phyloP scores from a whole-genome alignment of 176 grass and related monocot species.

The Poa annua region DNA sequence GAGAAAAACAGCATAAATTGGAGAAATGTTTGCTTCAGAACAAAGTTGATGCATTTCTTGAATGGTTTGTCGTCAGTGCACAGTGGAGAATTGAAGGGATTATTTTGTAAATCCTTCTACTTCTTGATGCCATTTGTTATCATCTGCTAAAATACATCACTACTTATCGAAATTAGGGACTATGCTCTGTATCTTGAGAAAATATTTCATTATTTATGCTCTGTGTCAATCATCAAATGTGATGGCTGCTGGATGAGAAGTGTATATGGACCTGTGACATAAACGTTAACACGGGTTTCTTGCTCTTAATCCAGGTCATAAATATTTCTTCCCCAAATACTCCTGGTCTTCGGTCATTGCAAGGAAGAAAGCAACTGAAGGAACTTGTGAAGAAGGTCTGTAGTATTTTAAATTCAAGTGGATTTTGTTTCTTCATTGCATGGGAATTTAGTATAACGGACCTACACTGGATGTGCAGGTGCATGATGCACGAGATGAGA shows the following conservation, averaged over 20 bases:
- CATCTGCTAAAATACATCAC: background rate
- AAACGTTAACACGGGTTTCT: constrained; percentile 9
- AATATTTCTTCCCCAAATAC: constrained; percentile 99
- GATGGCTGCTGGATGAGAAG: constrained; percentile 16
- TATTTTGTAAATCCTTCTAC: background rate
- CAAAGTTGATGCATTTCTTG: background rate
- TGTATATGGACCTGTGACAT: constrained; percentile 6
- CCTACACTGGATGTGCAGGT: constrained; percentile 54
- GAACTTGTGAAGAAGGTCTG: constrained; percentile 92
- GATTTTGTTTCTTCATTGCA: constrained; percentile 19
- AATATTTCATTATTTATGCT: background rate
- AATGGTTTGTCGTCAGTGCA: constrained; percentile 7
- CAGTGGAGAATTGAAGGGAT: constrained; percentile 3
- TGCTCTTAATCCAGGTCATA: constrained; percentile 69
- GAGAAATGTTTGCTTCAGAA: background rate
- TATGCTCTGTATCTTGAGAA: background rate
- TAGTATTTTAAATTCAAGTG: constrained; percentile 18
- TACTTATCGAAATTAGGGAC: background rate
- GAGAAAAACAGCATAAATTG: constrained; percentile 1
- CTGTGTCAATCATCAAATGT: constrained; percentile 12
- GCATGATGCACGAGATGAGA: constrained; percentile 95
- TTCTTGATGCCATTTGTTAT: background rate
- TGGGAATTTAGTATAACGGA: constrained; percentile 30
- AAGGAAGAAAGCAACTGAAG: constrained; percentile 93
- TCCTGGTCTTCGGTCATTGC: constrained; percentile 86